A percentile compares a stretch with the other conserved stretches of the same genome.
These are phyloP conservation scores for Ceratocystis alfenasii DNA, from an alignment of 2,329 filamentous ascomycete species.

Conservation along the genomic window DNA sequence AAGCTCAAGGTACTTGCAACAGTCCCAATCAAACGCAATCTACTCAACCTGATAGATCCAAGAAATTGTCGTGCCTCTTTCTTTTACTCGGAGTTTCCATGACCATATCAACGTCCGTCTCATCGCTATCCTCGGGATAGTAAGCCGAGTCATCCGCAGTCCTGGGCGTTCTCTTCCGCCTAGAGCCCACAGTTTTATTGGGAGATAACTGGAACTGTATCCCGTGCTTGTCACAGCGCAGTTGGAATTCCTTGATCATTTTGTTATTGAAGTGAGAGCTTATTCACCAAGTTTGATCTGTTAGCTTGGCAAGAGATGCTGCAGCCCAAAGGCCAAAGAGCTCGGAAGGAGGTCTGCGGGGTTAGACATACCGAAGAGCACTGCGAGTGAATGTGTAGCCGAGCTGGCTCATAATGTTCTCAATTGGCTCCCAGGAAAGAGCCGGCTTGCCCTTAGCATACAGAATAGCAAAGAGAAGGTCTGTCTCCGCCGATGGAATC, in stretches of 20 bases:
- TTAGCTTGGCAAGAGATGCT: not conserved
- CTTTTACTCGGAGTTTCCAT: not conserved
- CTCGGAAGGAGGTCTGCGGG: not conserved
- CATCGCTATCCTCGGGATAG: not conserved
- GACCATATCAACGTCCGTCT: not conserved
- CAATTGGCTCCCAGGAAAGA: not conserved
- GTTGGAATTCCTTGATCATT: not conserved
- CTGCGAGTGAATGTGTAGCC: not conserved
- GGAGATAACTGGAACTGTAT: not conserved
- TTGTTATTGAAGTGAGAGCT: not conserved
- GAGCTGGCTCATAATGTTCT: not conserved
- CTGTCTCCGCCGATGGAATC: not conserved
- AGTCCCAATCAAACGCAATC: no score
- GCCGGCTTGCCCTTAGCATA: not conserved
- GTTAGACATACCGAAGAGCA: not conserved
- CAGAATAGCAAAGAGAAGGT: not conserved
- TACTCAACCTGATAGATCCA: no score
- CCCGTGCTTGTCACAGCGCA: not conserved
- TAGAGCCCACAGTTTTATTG: not conserved
- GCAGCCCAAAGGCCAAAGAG: not conserved
- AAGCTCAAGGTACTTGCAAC: no score
- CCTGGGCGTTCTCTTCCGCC: not conserved
- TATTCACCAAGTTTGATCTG: not conserved
- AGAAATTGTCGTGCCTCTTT: not conserved
- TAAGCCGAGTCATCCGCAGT: not conserved